phyloP scores from a whole-genome alignment of 805 yeast genomes.

The Nakazawaea ishiwadae region DNA sequence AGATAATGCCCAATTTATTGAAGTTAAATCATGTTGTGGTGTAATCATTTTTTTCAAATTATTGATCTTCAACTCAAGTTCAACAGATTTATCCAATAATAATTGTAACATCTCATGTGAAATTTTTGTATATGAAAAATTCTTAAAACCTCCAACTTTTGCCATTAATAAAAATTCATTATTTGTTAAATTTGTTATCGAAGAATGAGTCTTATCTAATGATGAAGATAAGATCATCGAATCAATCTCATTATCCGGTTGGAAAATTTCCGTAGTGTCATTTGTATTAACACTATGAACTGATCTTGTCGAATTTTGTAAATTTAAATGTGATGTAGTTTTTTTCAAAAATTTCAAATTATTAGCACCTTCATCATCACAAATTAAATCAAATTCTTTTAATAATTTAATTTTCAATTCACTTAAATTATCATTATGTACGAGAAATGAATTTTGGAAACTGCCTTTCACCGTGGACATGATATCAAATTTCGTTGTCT shows the following conservation, averaged over 20 bases:
- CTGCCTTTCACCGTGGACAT: constrained; percentile 30
- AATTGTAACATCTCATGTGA: neutral
- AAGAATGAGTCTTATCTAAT: neutral
- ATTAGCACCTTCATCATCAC: constrained; percentile 24
- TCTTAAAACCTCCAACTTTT: constrained; percentile 11
- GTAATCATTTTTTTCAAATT: neutral
- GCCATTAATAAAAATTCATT: constrained; percentile 4
- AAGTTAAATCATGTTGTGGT: neutral
- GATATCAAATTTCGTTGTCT: constrained; percentile 28
- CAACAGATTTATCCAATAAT: neutral
- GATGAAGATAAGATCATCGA: neutral
- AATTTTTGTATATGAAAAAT: constrained; percentile 5
- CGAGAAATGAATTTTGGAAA: constrained; percentile 39
- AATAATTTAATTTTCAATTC: constrained; percentile 46
- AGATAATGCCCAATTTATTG: constrained; percentile 23
- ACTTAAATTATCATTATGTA: constrained; percentile 55
- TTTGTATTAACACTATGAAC: neutral
- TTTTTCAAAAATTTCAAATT: constrained; percentile 4
- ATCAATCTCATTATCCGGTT: neutral
- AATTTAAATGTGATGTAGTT: constrained; percentile 5
- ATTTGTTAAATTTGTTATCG: neutral
- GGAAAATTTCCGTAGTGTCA: constrained; percentile 1
- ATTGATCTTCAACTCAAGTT: neutral
- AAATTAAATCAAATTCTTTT: constrained; percentile 34
- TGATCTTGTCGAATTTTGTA: neutral